Evolutionary conservation across 2,329 filamentous ascomycete species (phyloP), one percentile per base, ranked within the genome.

Genomic region (Fusarium temperatum): DNA sequence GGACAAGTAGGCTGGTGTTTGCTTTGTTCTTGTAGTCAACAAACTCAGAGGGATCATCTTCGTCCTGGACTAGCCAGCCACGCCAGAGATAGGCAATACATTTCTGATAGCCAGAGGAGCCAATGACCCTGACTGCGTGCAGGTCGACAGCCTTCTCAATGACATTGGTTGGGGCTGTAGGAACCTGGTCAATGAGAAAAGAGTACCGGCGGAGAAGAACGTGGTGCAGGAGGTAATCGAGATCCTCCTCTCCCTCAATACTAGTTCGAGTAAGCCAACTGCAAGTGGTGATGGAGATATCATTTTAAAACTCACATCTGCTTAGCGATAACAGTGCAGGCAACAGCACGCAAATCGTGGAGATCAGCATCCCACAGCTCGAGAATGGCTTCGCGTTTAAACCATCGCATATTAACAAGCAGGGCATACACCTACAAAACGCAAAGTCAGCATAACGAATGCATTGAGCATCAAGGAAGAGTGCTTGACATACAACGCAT

Each of bases 21-120:
- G 92, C 94, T 80, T 94, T 94, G 68, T 94, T 87, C 76, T 92
- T 90, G 85, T 97, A 99, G 79, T 95, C 92, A 61, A 98, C 89
- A 80, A 99, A 99, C 59, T 91, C 91, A n/a, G 92, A 91, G 0
- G 96, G 93, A 77, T 98, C 95, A 56, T 95, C 88, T 77, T 98
- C 95, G 75, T 98, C 94, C 81, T 99, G 96, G n/a, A 98, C 91
- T 14, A 98, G 87, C 96, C 96, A 99, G 28, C 96, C 96, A 70
- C 91, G 90, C 96, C 96, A 99, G 14, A 99, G 90, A 80, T 97
- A 94, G 71, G 88, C 90, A 78, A 98, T 94, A 80, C 96, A 98
- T 84, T 97, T 98, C 75, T 98, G 96, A 82, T 98, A 99, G 32
- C 96, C 96, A 0, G 94, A 95, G 2, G 93, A 96, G 6, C 94